Percentiles rank a stretch among this genome's conserved stretches.
Evolutionary conservation across 1,284 basidiomycete genomes (phyloP).

Genomic region (Apiotrichum akiyoshidainum): DNA sequence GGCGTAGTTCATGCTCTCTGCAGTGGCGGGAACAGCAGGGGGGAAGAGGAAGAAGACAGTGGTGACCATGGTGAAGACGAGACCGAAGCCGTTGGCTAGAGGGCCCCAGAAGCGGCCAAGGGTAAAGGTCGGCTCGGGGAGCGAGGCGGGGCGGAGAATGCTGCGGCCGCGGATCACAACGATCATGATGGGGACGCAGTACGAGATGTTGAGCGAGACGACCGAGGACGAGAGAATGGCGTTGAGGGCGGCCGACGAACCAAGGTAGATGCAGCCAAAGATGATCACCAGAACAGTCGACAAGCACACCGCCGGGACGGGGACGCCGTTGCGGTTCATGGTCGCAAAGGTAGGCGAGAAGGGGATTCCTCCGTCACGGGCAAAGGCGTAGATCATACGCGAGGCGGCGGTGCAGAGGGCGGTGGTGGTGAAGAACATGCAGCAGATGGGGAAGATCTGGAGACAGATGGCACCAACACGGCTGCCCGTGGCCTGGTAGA

Average conservation of each 20-base stretch:
- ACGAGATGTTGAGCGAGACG: constrained; percentile 50
- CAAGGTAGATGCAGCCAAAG: constrained; percentile 53
- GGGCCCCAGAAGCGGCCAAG: too few species aligned
- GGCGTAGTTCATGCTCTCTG: constrained; percentile 52
- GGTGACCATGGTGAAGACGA: constrained; percentile 51
- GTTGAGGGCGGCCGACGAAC: constrained; percentile 55
- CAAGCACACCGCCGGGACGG: constrained; percentile 23
- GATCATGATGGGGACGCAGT: constrained; percentile 38
- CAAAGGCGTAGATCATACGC: constrained; percentile 17
- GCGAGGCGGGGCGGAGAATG: too few species aligned
- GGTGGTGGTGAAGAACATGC: constrained; percentile 22
- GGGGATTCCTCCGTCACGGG: constrained; percentile 11
- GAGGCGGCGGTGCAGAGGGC: constrained; percentile 25
- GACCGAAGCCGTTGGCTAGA: constrained; percentile 12
- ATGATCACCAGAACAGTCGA: constrained; percentile 49
- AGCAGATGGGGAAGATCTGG: constrained; percentile 24
- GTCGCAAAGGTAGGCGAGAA: constrained; percentile 2
- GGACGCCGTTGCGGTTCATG: constrained; percentile 18
- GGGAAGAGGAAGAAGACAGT: constrained; percentile 56
- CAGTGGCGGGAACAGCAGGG: constrained; percentile 46
- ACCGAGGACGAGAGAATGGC: constrained; percentile 49
- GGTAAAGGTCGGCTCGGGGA: too few species aligned
- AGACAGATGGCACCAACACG: constrained; percentile 22
- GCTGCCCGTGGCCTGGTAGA: constrained; percentile 29
- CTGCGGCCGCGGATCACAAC: constrained; percentile 25